Percentiles rank a stretch among this genome's conserved stretches.
Evolutionary conservation across 2,329 filamentous ascomycete genomes (phyloP).

Genomic region (Paecilomyces sp.): DNA sequence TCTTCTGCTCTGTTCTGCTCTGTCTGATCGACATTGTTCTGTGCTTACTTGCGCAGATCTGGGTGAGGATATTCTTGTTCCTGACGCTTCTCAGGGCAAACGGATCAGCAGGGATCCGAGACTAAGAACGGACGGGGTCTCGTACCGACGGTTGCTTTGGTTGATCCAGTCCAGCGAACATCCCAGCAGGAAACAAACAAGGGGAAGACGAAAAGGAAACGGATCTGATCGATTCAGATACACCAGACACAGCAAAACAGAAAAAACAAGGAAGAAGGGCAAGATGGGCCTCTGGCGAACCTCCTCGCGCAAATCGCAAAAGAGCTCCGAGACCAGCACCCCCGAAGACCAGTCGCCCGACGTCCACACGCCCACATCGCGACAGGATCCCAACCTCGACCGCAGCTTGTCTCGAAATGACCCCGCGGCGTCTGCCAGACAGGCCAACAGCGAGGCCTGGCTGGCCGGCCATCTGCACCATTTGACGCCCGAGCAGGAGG

Average conservation of each 20-base stretch:
- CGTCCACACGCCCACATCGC: background rate
- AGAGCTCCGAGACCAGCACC: conserved; percentile 13
- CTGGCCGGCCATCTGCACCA: conserved; percentile 68
- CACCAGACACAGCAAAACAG: background rate
- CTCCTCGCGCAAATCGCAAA: conserved; percentile 15
- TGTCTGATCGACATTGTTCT: too few species aligned
- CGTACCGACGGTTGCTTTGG: background rate
- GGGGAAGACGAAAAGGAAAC: background rate
- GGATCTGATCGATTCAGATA: too few species aligned
- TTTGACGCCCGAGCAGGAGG: conserved; percentile 61
- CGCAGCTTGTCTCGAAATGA: conserved; percentile 27
- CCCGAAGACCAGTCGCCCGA: too few species aligned
- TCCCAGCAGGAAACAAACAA: background rate
- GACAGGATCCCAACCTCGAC: conserved; percentile 12
- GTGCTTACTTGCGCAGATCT: too few species aligned
- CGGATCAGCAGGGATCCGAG: background rate
- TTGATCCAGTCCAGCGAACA: background rate
- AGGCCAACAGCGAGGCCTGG: conserved; percentile 29
- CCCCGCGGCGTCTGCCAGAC: conserved; percentile 25
- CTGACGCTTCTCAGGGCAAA: too few species aligned
- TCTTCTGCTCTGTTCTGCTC: too few species aligned
- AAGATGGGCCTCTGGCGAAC: conserved; percentile 3
- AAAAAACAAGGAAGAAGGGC: background rate
- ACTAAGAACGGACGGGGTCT: background rate
- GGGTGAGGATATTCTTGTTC: too few species aligned